Evolutionary conservation across 257 asterid species (phyloP).

Genomic region (Solanum paucissectum): DNA sequence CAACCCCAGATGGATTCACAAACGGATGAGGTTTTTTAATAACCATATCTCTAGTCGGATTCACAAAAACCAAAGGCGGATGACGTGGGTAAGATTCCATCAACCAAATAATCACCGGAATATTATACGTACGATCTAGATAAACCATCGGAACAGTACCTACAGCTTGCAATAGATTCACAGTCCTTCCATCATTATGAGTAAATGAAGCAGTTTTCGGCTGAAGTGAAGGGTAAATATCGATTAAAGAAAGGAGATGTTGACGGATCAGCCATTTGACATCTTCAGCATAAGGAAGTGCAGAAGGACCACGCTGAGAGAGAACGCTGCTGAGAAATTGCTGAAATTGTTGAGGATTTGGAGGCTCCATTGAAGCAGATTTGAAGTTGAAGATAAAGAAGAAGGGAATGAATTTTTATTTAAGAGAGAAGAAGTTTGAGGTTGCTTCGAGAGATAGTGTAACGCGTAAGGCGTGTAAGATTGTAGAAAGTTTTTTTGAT

Average conservation of each 20-base stretch:
- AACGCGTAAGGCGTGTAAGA: background rate
- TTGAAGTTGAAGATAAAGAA: background rate
- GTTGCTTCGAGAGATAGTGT: background rate
- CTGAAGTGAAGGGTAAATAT: conserved; percentile 58
- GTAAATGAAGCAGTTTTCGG: conserved; percentile 74
- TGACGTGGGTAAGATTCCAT: conserved; percentile 84
- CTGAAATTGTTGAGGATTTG: conserved; percentile 36
- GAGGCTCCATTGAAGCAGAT: conserved; percentile 4
- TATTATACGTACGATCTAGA: conserved; percentile 66
- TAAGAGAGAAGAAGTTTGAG: background rate
- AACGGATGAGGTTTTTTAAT: conserved; percentile 74
- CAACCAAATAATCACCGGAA: conserved; percentile 80
- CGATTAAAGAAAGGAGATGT: conserved; percentile 55
- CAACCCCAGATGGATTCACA: conserved; percentile 81
- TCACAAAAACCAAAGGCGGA: conserved; percentile 77
- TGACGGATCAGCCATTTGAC: conserved; percentile 76
- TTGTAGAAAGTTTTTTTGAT: background rate
- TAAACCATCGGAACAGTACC: conserved; percentile 79
- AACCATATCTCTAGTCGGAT: conserved; percentile 84
- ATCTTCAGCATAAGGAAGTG: conserved; percentile 70
- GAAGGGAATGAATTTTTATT: background rate
- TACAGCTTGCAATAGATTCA: conserved; percentile 74
- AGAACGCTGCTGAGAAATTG: conserved; percentile 74
- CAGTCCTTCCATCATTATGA: conserved; percentile 92
- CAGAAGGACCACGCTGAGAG: conserved; percentile 68